These are phyloP conservation scores for Coemansia sp. DNA, from an alignment of 192 early-diverging fungal genomes.

Conservation along the genomic window DNA sequence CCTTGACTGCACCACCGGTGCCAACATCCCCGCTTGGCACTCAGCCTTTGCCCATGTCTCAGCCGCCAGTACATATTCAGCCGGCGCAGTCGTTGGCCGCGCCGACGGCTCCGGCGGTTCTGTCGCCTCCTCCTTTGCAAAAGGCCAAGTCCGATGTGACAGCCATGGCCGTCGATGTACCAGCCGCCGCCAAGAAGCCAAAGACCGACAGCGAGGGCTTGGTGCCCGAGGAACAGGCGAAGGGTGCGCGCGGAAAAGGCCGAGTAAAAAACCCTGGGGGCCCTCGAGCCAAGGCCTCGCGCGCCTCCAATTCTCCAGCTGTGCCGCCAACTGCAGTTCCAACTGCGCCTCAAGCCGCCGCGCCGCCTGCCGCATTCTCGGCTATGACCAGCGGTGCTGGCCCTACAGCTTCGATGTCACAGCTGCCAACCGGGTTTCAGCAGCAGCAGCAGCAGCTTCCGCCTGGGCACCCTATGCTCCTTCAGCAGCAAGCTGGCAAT, in stretches of 20 bases:
- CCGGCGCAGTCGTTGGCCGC: constrained; percentile 9
- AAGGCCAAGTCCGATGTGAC: constrained; percentile 26
- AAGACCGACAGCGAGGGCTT: constrained; percentile 21
- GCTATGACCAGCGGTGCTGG: neutral
- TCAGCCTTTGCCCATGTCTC: neutral
- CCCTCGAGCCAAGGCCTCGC: constrained; percentile 8
- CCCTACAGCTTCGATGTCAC: neutral
- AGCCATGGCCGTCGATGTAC: neutral
- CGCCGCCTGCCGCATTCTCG: neutral
- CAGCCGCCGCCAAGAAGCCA: constrained; percentile 8
- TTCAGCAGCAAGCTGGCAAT: neutral
- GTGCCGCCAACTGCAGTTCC: constrained; percentile 13
- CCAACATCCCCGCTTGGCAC: neutral
- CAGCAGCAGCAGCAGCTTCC: neutral
- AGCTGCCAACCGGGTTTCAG: neutral
- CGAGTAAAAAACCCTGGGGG: constrained; percentile 13
- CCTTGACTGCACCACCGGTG: neutral
- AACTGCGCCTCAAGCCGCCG: neutral
- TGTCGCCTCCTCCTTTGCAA: constrained; percentile 16
- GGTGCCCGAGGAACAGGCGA: constrained; percentile 14
- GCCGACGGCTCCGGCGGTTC: constrained; percentile 3
- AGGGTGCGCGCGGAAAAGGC: constrained; percentile 20
- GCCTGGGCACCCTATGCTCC: neutral
- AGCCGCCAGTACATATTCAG: constrained; percentile 27
- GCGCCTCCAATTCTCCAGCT: constrained; percentile 39